These are phyloP conservation scores for Spathaspora passalidarum DNA, from an alignment of 805 yeast genomes.

Conservation along the genomic window DNA sequence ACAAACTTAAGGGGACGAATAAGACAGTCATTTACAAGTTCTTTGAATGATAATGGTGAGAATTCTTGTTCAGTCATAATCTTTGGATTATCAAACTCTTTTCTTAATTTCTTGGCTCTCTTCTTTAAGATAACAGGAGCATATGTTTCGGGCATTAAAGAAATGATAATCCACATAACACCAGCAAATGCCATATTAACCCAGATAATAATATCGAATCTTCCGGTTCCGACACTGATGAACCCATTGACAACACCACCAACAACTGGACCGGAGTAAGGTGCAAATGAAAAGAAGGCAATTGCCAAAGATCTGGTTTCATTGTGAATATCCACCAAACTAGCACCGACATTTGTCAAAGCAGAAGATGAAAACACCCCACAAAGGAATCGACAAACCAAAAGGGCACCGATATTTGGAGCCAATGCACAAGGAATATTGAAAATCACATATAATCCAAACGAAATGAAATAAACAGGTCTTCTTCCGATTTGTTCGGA, in stretches of 20 bases:
- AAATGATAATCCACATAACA: conserved; percentile 64
- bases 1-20: conserved; percentile 78
- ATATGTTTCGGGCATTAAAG: conserved; percentile 83
- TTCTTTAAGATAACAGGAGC: conserved; percentile 74
- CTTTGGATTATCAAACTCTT: conserved; percentile 75
- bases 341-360: conserved; percentile 83
- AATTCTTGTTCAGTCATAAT: conserved; percentile 95
- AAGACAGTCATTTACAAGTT: conserved; percentile 69
- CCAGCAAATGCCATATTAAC: conserved; percentile 93
- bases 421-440: conserved; percentile 86
- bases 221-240: conserved; percentile 65
- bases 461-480: conserved; percentile 76
- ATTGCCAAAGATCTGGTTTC: conserved; percentile 84
- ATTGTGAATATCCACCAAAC: conserved; percentile 83
- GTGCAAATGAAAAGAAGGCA: conserved; percentile 88
- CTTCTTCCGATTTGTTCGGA: conserved; percentile 84
- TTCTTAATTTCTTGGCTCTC: conserved; percentile 65
- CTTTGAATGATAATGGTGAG: conserved; percentile 63
- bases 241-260: conserved; percentile 90
- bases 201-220: conserved; percentile 77
- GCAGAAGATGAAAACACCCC: conserved; percentile 87
- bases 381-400: conserved; percentile 81
- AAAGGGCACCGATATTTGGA: conserved; percentile 74
- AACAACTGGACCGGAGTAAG: conserved; percentile 88
- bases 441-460: conserved; percentile 71